These are phyloP conservation scores for Begonia masoniana DNA, from an alignment of 306 rosid species.

Conservation along the genomic window DNA sequence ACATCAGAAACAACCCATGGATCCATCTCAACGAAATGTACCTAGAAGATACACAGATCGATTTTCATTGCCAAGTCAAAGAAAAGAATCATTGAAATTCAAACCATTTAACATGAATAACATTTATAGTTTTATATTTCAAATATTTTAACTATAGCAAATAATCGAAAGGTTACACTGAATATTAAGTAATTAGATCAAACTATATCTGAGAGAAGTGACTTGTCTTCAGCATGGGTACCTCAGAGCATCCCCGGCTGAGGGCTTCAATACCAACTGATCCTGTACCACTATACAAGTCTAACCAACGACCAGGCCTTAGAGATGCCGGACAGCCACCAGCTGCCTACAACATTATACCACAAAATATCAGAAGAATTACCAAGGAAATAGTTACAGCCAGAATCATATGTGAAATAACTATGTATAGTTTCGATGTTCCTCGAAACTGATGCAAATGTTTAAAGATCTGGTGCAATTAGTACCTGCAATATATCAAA, in stretches of 20 bases:
- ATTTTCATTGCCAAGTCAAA: too few species aligned
- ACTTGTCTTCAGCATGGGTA: conserved; percentile 5
- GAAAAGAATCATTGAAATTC: too few species aligned
- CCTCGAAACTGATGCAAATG: too few species aligned
- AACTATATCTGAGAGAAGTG: too few species aligned
- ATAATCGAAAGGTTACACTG: too few species aligned
- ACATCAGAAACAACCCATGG: conserved; percentile 93
- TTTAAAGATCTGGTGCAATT: too few species aligned
- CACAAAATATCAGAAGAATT: conserved; percentile 3
- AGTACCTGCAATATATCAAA: conserved; percentile 82
- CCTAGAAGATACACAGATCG: conserved; percentile 27
- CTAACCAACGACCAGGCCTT: conserved; percentile 97
- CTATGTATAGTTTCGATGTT: too few species aligned
- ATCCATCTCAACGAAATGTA: conserved; percentile 95
- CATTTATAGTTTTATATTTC: too few species aligned
- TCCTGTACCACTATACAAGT: conserved; percentile 95
- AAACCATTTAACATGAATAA: too few species aligned
- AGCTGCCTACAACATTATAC: conserved; percentile 49
- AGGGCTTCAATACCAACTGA: conserved; percentile 98
- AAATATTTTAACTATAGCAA: too few species aligned
- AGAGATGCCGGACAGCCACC: conserved; percentile 84
- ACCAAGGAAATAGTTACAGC: neutral
- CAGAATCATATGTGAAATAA: too few species aligned
- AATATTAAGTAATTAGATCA: too few species aligned
- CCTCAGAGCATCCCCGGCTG: conserved; percentile 95